Conservation (phyloP, 192 early-diverging fungal species). For the Backusella sp. region DNA sequence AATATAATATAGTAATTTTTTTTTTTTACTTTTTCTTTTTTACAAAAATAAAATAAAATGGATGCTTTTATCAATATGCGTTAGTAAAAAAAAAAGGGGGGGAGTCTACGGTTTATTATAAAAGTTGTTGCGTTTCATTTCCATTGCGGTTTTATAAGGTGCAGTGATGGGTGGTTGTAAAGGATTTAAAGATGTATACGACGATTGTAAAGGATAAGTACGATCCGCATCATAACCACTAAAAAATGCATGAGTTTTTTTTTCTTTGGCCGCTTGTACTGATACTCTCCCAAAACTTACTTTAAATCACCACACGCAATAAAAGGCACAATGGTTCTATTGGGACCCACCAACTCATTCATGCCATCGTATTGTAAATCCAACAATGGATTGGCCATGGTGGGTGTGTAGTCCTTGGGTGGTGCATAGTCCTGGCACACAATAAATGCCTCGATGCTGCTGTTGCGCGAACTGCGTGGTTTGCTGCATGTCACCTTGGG, state of each 20-base stretch:
- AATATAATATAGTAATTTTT: not conserved
- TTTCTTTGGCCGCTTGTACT: too few species aligned
- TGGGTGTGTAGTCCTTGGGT: constrained; percentile 80
- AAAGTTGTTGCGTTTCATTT: constrained; percentile 69
- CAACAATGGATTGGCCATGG: constrained; percentile 87
- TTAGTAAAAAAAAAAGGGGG: not conserved
- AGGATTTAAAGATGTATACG: constrained; percentile 56
- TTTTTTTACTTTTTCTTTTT: too few species aligned
- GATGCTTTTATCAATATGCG: too few species aligned
- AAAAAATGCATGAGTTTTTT: not conserved
- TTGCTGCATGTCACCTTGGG: constrained; percentile 87
- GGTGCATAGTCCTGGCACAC: constrained; percentile 91
- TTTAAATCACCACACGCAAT: constrained; percentile 88
- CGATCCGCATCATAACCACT: constrained; percentile 86
- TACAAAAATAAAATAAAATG: not conserved
- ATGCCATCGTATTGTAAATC: constrained; percentile 69
- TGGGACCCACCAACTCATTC: constrained; percentile 66
- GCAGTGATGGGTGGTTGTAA: constrained; percentile 86
- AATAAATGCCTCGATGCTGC: constrained; percentile 92
- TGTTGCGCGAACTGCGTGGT: constrained; percentile 91
- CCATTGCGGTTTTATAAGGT: constrained; percentile 83
- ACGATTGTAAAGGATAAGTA: constrained; percentile 68
- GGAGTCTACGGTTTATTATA: constrained; percentile 53
- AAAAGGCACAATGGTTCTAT: constrained; percentile 85
- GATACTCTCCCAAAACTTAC: constrained; percentile 22